Evolutionary conservation across 1,284 basidiomycete species (phyloP).

Genomic region (Volvariella surrecta): DNA sequence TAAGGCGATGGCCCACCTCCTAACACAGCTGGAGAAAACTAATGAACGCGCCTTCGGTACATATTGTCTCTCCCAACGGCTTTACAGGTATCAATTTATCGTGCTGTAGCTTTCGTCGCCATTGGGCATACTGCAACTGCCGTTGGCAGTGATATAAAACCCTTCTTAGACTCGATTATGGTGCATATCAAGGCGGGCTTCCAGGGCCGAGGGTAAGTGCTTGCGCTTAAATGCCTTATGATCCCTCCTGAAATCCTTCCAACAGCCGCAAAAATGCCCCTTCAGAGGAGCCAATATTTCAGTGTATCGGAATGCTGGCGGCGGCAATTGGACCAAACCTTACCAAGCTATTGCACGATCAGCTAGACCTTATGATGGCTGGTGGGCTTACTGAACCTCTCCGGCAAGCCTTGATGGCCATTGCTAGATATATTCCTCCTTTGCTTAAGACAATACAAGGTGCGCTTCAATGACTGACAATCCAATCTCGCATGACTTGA

Average conservation of each 20-base stretch:
- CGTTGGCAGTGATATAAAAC: conserved; percentile 92
- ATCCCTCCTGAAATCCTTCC: conserved; percentile 60
- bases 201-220: conserved; percentile 70
- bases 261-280: conserved; percentile 91
- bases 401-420: conserved; percentile 78
- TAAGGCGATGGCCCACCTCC: conserved; percentile 86
- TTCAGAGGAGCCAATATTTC: conserved; percentile 93
- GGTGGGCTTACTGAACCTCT: conserved; percentile 91
- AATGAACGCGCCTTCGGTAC: conserved; percentile 84
- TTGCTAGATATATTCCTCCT: conserved; percentile 87
- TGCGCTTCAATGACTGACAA: conserved; percentile 17
- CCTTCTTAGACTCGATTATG: conserved; percentile 92
- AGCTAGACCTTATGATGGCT: conserved; percentile 94
- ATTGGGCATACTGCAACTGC: conserved; percentile 94
- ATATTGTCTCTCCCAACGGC: conserved; percentile 8
- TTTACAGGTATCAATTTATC: conserved; percentile 8
- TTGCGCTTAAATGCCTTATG: conserved; percentile 78
- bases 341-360: conserved; percentile 93
- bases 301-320: conserved; percentile 96
- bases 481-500: neutral
- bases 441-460: conserved; percentile 91
- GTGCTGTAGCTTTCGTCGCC: conserved; percentile 76
- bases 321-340: conserved; percentile 93
- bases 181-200: conserved; percentile 84
- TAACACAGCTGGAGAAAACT: conserved; percentile 84